Conservation (phyloP, 1,284 basidiomycete genomes). For the Microbotryum lychnidis-dioicae region DNA sequence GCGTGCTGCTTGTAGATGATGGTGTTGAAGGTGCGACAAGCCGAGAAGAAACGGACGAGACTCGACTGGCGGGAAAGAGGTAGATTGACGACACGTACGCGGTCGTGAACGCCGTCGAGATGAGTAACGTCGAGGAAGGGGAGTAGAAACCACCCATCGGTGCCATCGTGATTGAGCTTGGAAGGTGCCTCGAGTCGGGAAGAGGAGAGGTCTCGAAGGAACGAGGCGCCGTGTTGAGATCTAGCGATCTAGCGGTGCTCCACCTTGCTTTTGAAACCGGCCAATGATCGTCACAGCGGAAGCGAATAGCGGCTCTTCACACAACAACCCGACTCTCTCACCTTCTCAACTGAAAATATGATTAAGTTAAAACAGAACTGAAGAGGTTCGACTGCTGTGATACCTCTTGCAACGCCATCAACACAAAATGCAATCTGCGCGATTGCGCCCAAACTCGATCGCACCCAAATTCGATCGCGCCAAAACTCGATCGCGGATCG, state of each 20-base stretch:
- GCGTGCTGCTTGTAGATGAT: not conserved
- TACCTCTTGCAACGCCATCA: no score
- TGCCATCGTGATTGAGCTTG: not conserved
- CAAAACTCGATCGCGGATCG: no score
- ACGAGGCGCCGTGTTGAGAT: not conserved
- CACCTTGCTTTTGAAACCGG: not conserved
- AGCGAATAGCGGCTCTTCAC: no score
- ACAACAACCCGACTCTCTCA: no score
- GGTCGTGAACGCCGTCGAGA: conserved; percentile 12
- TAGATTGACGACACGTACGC: conserved; percentile 26
- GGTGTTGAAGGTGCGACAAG: not conserved
- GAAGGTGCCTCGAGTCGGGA: not conserved
- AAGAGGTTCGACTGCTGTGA: no score
- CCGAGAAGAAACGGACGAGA: not conserved
- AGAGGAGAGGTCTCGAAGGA: not conserved
- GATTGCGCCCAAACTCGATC: no score
- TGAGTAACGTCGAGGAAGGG: not conserved
- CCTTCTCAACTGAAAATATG: no score
- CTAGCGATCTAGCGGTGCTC: not conserved
- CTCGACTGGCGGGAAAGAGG: conserved; percentile 20
- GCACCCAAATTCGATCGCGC: no score
- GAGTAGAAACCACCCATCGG: conserved; percentile 1
- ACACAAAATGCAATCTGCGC: no score
- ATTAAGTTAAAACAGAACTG: no score
- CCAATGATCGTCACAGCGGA: no score